Evolutionary conservation across 768 basidiomycete species (phyloP).

Genomic region (Galerina sulciceps): DNA sequence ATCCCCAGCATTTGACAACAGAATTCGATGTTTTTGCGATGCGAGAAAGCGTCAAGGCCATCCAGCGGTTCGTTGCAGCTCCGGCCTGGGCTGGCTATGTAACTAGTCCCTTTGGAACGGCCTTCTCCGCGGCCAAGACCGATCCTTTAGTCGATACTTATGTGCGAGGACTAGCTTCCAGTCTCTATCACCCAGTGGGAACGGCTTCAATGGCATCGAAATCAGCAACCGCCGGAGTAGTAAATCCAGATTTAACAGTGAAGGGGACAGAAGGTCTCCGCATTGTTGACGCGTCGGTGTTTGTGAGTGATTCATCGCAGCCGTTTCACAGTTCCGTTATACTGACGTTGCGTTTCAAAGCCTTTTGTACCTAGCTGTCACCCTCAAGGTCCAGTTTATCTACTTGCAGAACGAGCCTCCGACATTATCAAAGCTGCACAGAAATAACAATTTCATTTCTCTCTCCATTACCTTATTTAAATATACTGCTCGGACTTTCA

Average conservation of each 20-base stretch:
- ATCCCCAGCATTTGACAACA: slow-evolving; percentile 45
- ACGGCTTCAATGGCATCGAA: slow-evolving; percentile 31
- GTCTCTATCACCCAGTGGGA: slow-evolving; percentile 31
- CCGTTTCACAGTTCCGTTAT: background rate
- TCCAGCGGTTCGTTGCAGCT: slow-evolving; percentile 22
- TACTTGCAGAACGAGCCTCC: slow-evolving; percentile 35
- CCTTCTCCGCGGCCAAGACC: slow-evolving; percentile 19
- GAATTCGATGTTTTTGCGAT: slow-evolving; percentile 29
- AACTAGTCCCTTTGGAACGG: slow-evolving; percentile 17
- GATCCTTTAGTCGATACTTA: slow-evolving; percentile 22
- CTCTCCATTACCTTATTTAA: too few species aligned
- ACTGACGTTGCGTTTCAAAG: slow-evolving; percentile 9
- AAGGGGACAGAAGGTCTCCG: slow-evolving; percentile 34
- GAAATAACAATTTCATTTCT: too few species aligned
- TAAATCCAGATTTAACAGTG: slow-evolving; percentile 33
- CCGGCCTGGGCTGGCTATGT: slow-evolving; percentile 30
- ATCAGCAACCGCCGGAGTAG: slow-evolving; percentile 27
- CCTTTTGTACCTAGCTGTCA: slow-evolving; percentile 32
- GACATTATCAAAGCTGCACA: slow-evolving; percentile 28
- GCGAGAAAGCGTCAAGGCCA: slow-evolving; percentile 22
- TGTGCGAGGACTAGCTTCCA: slow-evolving; percentile 17
- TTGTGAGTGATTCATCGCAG: slow-evolving; percentile 25
- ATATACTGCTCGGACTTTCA: too few species aligned
- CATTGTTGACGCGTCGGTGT: slow-evolving; percentile 33
- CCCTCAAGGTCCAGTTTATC: slow-evolving; percentile 35